These are phyloP conservation scores for Cucurbita ficifolia DNA, from an alignment of 306 rosid genomes.

Conservation along the genomic window DNA sequence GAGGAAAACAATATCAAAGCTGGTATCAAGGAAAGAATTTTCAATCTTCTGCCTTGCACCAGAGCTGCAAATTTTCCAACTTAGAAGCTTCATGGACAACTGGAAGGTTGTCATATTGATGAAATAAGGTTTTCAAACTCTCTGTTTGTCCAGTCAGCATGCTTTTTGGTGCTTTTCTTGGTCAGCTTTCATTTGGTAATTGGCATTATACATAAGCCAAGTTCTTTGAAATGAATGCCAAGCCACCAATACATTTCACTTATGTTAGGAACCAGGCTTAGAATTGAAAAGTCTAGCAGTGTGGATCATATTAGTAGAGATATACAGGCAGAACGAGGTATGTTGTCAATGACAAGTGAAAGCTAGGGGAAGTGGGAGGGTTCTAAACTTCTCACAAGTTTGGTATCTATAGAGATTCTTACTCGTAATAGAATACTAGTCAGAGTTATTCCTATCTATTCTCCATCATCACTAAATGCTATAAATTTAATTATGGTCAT, in stretches of 20 bases:
- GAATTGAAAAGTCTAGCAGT: not conserved
- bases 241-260: not conserved
- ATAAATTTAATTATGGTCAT: not conserved
- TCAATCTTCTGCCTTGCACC: not conserved
- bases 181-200: not conserved
- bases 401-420: not conserved
- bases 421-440: not conserved
- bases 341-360: not conserved
- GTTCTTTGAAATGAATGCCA: not conserved
- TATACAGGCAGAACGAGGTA: not conserved
- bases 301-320: not conserved
- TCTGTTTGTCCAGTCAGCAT: not conserved
- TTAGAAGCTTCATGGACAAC: not conserved
- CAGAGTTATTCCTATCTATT: not conserved
- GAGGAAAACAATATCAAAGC: not conserved
- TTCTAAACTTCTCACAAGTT: not conserved
- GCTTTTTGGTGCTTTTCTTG: not conserved
- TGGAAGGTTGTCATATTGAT: not conserved
- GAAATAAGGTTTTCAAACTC: not conserved
- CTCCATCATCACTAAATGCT: not conserved
- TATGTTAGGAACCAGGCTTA: not conserved
- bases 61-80: not conserved
- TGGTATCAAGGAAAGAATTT: not conserved
- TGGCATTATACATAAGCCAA: not conserved
- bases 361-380: not conserved